phyloP scores from a whole-genome alignment of 352 stramenopile genomes.

The Phytophthora syringae region DNA sequence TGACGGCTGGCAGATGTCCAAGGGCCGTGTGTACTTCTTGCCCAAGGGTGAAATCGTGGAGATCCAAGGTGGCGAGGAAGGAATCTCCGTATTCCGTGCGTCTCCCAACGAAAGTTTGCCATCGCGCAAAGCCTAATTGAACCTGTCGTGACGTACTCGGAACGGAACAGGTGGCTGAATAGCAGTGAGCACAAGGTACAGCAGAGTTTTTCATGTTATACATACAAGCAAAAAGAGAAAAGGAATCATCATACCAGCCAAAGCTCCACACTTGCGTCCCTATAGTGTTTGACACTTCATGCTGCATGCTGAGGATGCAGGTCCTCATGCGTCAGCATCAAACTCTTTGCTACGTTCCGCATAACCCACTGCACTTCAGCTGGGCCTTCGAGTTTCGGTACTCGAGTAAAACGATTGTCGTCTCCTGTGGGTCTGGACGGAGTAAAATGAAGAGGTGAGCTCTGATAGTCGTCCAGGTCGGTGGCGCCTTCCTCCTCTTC shows the following conservation, averaged over 20 bases:
- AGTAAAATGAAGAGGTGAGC: constrained; percentile 20
- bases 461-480: constrained; percentile 8
- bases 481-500: constrained; percentile 10
- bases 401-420: constrained; percentile 13
- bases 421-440: constrained; percentile 19
- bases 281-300: background rate
- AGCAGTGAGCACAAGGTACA: constrained; percentile 20
- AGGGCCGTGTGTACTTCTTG: constrained; percentile 64
- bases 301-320: constrained; percentile 27
- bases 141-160: constrained; percentile 11
- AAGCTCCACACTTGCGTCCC: background rate
- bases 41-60: constrained; percentile 50
- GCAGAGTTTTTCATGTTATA: constrained; percentile 36
- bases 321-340: constrained; percentile 66
- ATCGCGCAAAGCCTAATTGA: constrained; percentile 29
- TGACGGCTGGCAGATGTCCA: constrained; percentile 33
- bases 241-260: constrained; percentile 25
- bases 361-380: constrained; percentile 82
- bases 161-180: constrained; percentile 12
- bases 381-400: constrained; percentile 38
- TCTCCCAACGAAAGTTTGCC: constrained; percentile 56
- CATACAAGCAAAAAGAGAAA: constrained; percentile 10
- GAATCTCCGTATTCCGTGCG: constrained; percentile 54
- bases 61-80: constrained; percentile 40
- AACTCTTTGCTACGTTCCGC: constrained; percentile 70